phyloP scores from a whole-genome alignment of 495 filamentous ascomycete species.

The Penicillium dipodomyicola region DNA sequence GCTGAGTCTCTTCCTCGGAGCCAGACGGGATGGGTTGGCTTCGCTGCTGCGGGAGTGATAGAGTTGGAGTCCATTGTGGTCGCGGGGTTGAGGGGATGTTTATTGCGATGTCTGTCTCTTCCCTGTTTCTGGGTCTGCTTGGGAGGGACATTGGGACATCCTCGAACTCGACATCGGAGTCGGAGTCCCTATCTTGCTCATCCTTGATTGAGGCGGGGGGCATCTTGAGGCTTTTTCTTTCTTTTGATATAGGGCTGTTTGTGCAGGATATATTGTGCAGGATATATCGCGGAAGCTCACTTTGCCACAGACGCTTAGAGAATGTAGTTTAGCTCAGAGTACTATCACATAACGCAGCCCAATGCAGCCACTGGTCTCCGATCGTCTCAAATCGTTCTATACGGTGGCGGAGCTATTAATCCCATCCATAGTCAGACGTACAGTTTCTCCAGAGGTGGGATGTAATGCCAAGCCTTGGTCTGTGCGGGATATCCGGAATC shows the following conservation, averaged over 20 bases:
- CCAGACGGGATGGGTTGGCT: conserved; percentile 64
- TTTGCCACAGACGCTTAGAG: not conserved
- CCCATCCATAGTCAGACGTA: not conserved
- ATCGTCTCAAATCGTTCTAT: not conserved
- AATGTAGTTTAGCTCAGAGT: not conserved
- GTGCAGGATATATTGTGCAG: not conserved
- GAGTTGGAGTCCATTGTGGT: conserved; percentile 17
- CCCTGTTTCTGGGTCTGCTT: not conserved
- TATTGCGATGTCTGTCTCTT: not conserved
- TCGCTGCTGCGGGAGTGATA: conserved; percentile 33
- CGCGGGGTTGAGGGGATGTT: not conserved
- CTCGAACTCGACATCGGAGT: conserved; percentile 27
- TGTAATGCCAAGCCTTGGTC: conserved; percentile 46
- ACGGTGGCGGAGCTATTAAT: not conserved
- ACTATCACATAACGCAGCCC: not conserved
- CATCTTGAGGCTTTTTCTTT: conserved; percentile 6
- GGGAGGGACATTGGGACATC: conserved; percentile 21
- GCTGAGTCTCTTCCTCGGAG: conserved; percentile 65
- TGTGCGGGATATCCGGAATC: conserved; percentile 27
- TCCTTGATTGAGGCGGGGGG: not conserved
- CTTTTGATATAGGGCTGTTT: not conserved
- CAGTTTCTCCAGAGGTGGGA: conserved; percentile 18
- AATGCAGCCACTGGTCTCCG: not conserved
- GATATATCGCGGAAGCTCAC: not conserved
- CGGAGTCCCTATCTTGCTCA: conserved; percentile 7